phyloP scores from a whole-genome alignment of 2,329 filamentous ascomycete species.

The Clonostachys rhizophaga region DNA sequence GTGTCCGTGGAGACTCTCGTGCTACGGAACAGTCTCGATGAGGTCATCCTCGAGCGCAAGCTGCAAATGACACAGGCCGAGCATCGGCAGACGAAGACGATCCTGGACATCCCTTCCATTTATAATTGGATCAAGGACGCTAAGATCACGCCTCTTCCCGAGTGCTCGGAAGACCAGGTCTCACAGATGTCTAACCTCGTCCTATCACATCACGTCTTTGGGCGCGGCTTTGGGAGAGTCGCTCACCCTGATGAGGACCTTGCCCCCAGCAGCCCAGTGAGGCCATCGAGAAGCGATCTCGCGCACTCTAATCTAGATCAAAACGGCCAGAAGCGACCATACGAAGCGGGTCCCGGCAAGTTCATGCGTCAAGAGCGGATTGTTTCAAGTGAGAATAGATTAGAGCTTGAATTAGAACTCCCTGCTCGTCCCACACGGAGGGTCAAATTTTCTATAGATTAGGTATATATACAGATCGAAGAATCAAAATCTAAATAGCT shows the following conservation, averaged over 20 bases:
- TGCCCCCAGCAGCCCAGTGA: constrained; percentile 12
- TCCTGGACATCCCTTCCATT: constrained; percentile 53
- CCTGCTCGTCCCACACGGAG: too few relatives aligned
- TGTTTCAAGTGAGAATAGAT: too few relatives aligned
- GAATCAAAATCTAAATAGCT: too few relatives aligned
- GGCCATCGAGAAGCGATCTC: background rate
- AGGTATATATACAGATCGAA: too few relatives aligned
- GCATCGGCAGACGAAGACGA: constrained; percentile 47
- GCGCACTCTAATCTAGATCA: too few relatives aligned
- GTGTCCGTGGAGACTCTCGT: constrained; percentile 87
- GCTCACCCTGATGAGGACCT: constrained; percentile 41
- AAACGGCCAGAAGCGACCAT: too few relatives aligned
- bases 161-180: constrained; percentile 20
- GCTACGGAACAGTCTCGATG: constrained; percentile 74
- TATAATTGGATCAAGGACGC: constrained; percentile 56
- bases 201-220: constrained; percentile 44
- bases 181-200: constrained; percentile 44
- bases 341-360: too few relatives aligned
- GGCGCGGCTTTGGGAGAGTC: constrained; percentile 36
- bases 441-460: too few relatives aligned
- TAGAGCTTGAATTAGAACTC: too few relatives aligned
- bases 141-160: constrained; percentile 30
- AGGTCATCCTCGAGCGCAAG: constrained; percentile 72
- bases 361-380: too few relatives aligned
- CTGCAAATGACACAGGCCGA: constrained; percentile 69